Percentiles rank a stretch among this genome's conserved stretches.
Conservation (phyloP, 2,329 filamentous ascomycete species). For the Xylariaceae sp. region DNA sequence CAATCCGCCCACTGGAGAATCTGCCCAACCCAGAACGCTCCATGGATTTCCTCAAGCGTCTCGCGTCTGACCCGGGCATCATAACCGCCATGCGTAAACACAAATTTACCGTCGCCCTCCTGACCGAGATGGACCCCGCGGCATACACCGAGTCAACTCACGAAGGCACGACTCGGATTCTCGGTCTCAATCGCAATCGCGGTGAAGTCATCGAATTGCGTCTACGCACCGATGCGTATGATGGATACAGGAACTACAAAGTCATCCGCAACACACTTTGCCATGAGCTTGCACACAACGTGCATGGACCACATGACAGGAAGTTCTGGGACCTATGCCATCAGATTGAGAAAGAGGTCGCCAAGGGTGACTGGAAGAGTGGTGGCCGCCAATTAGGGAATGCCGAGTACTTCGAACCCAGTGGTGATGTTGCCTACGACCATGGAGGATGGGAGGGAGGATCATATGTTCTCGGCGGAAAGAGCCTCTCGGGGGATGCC, state of each 20-base stretch:
- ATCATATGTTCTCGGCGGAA: slow-evolving; percentile 67
- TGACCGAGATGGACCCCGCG: slow-evolving; percentile 94
- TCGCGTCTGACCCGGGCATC: slow-evolving; percentile 83
- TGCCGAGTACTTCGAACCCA: slow-evolving; percentile 55
- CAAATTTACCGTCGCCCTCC: slow-evolving; percentile 75
- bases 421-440: slow-evolving; percentile 57
- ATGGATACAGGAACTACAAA: slow-evolving; percentile 90
- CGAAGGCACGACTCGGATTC: slow-evolving; percentile 67
- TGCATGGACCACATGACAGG: slow-evolving; percentile 76
- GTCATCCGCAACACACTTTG: slow-evolving; percentile 89
- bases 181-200: slow-evolving; percentile 82
- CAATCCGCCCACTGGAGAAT: slow-evolving; percentile 69
- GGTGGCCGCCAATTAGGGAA: slow-evolving; percentile 65
- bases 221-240: slow-evolving; percentile 86
- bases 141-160: slow-evolving; percentile 69
- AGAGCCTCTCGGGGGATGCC: slow-evolving; percentile 18
- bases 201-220: slow-evolving; percentile 90
- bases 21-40: slow-evolving; percentile 73
- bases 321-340: slow-evolving; percentile 88
- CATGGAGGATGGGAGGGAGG: slow-evolving; percentile 76
- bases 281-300: slow-evolving; percentile 92
- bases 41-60: slow-evolving; percentile 65
- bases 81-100: slow-evolving; percentile 78
- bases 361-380: slow-evolving; percentile 70
- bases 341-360: slow-evolving; percentile 84